Evolutionary conservation across 176 grass and related monocot genomes (phyloP).

Genomic region (Thalia dealbata): DNA sequence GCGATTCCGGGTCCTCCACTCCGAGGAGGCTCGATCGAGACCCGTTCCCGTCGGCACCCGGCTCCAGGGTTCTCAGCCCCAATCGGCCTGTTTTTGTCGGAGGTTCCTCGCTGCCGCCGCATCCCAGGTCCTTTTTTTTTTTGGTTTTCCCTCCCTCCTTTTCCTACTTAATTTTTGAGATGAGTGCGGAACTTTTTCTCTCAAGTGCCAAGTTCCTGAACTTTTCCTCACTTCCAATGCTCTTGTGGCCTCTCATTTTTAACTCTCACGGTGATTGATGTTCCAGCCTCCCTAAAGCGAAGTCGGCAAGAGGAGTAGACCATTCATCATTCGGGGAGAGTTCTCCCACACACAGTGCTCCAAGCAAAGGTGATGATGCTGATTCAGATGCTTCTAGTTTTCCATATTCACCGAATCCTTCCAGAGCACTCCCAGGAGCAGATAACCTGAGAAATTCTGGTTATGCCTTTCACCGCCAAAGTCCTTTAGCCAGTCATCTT

Average conservation of each 20-base stretch:
- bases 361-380: conserved; percentile 39
- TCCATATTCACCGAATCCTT: conserved; percentile 52
- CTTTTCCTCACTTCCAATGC: not conserved
- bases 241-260: not conserved
- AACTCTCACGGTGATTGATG: not conserved
- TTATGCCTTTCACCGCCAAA: conserved; percentile 35
- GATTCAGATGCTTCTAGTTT: conserved; percentile 38
- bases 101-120: conserved; percentile 27
- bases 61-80: conserved; percentile 29
- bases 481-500: conserved; percentile 49
- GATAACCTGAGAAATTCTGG: conserved; percentile 34
- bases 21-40: conserved; percentile 39
- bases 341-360: conserved; percentile 26
- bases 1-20: conserved; percentile 37
- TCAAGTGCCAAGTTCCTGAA: not conserved
- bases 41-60: conserved; percentile 45
- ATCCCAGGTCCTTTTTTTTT: conserved; percentile 20
- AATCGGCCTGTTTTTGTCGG: conserved; percentile 15
- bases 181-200: not conserved
- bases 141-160: too few relatives aligned
- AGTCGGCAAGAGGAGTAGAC: conserved; percentile 37
- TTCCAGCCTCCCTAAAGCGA: conserved; percentile 56
- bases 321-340: conserved; percentile 23
- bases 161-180: too few relatives aligned
- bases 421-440: conserved; percentile 13